Base-by-base conservation (phyloP, 1,139 yeast genomes). In the Protomyces inouyei region DNA sequence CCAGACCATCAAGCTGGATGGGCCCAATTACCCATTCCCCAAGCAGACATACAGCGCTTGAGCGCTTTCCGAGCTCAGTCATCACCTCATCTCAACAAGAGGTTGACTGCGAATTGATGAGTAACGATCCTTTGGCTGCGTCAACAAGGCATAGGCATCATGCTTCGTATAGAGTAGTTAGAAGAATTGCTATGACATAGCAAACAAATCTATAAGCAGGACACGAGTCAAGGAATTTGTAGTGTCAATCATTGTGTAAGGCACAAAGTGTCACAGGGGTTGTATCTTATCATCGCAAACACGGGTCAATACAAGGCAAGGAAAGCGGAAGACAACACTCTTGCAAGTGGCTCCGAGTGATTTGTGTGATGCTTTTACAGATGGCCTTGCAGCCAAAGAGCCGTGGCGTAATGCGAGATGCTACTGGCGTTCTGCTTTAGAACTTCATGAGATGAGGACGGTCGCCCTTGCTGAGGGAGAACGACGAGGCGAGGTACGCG, bases 381-480 rank as follows among this genome's bases (percentile, higher is more conserved):
- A n/a, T 14, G 43, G 16, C 43, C 14, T 14, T 2, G 16, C 16
- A 37, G 43, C 43, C 16, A 9, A 28, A 37, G 5, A 12, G 43
- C 16, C 43, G 14, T n/a, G 9, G 16, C 43, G 9, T 5, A 37
- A 37, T 37, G 43, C 43, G 14, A 37, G 14, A 12, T 37, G 43
- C 16, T 12, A 37, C 16, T 37, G 43, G 5, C 16, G 43, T 37
- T 37, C 43, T n/a, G 25, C 25, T 14, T 23, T 90, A 93, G 82
- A 93, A 93, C 85, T 89, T 90, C 87, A 93, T 91, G 81, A 89
- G 88, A 83, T 93, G 98, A 78, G 98, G 99, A 82, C 69, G 91
- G 86, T 93, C 98, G 82, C 98, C 98, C 83, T 84, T 86, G 90
- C 91, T 92, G 82, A 95, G 87, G 76, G 97, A 87, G 93, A 93